Evolutionary conservation across 768 basidiomycete species (phyloP).

Genomic region (Kwoniella dendrophila): DNA sequence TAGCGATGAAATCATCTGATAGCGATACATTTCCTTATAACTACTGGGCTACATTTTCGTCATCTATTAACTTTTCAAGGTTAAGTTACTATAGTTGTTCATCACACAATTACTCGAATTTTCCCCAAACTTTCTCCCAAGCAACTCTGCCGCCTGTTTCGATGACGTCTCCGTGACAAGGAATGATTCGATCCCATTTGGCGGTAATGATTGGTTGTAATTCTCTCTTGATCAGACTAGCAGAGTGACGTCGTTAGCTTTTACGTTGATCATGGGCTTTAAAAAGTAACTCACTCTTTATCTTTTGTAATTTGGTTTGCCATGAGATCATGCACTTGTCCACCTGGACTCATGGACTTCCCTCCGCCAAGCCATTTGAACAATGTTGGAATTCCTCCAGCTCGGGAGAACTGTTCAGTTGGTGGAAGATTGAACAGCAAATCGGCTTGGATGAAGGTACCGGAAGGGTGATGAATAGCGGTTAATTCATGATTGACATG

Average conservation of each 20-base stretch:
- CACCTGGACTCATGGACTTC: slow-evolving; percentile 45
- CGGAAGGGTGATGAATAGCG: slow-evolving; percentile 72
- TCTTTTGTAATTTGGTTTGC: slow-evolving; percentile 48
- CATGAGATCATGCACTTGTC: slow-evolving; percentile 45
- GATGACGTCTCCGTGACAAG: slow-evolving; percentile 64
- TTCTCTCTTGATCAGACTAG: slow-evolving; percentile 39
- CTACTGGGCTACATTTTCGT: no score
- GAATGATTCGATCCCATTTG: slow-evolving; percentile 54
- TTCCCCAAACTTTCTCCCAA: slow-evolving; percentile 52
- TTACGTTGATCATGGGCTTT: background rate
- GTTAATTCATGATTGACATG: slow-evolving; percentile 76
- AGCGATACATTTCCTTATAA: no score
- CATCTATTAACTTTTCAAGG: no score
- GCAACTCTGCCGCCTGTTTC: slow-evolving; percentile 65
- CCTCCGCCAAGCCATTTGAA: slow-evolving; percentile 32
- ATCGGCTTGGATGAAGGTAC: slow-evolving; percentile 77
- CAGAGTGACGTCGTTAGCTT: background rate
- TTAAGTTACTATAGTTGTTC: no score
- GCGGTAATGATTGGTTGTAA: slow-evolving; percentile 37
- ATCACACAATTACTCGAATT: slow-evolving; percentile 39
- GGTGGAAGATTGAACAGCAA: slow-evolving; percentile 79
- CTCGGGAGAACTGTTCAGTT: slow-evolving; percentile 65
- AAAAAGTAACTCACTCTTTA: slow-evolving; percentile 59
- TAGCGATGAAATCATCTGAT: no score
- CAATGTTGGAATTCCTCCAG: slow-evolving; percentile 34